phyloP scores from a whole-genome alignment of 2,329 filamentous ascomycete genomes.

The Massarina eburnea region DNA sequence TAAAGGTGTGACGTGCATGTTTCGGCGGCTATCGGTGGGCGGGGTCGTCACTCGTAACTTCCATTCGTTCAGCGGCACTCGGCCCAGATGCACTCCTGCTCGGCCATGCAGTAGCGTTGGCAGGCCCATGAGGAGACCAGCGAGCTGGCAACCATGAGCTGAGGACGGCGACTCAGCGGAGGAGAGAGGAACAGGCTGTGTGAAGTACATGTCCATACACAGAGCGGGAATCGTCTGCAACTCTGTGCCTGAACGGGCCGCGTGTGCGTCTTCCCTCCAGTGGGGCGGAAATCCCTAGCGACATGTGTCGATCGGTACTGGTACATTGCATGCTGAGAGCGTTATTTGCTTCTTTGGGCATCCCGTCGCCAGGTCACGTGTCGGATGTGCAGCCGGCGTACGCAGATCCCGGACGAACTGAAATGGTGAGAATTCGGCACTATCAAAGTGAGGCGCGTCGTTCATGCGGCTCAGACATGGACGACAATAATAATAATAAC shows the following conservation, averaged over 20 bases:
- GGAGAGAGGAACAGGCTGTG: neutral
- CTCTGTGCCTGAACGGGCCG: conserved; percentile 3
- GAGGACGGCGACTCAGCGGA: neutral
- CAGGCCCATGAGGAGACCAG: too few species aligned
- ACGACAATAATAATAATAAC: too few species aligned
- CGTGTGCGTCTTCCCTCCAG: neutral
- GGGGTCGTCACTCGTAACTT: conserved; percentile 25
- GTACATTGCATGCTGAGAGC: neutral
- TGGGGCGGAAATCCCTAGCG: neutral
- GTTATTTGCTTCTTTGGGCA: neutral
- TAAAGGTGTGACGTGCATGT: conserved; percentile 42
- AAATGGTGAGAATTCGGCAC: too few species aligned
- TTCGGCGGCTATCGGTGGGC: conserved; percentile 33
- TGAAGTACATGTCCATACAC: neutral
- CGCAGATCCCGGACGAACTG: too few species aligned
- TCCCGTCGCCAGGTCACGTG: neutral
- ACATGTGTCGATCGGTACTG: conserved; percentile 1
- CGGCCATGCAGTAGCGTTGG: neutral
- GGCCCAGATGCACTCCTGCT: conserved; percentile 11
- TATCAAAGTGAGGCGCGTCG: too few species aligned
- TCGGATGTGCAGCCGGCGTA: too few species aligned
- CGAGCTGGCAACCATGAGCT: neutral
- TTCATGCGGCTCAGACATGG: too few species aligned
- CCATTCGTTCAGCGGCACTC: conserved; percentile 24
- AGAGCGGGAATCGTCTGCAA: neutral